These are phyloP conservation scores for Pichia nanzhaoensis DNA, from an alignment of 805 yeast genomes.

Conservation along the genomic window DNA sequence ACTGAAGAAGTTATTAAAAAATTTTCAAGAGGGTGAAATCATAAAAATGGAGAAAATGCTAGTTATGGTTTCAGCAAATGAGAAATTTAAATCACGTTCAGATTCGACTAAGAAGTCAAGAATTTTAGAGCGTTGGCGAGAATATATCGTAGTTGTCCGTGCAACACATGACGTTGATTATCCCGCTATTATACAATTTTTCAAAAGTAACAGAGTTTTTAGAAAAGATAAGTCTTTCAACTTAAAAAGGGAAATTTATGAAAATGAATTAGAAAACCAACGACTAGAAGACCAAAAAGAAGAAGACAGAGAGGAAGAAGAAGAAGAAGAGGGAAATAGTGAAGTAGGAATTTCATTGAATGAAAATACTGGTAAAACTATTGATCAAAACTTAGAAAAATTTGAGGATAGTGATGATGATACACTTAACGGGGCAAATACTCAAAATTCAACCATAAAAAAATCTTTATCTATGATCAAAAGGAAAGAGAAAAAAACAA, in stretches of 20 bases:
- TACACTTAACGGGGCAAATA: neutral
- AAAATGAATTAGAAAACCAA: conserved; percentile 4
- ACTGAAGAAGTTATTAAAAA: conserved; percentile 26
- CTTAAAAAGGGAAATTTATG: neutral
- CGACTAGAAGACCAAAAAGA: neutral
- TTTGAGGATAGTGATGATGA: neutral
- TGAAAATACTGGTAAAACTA: neutral
- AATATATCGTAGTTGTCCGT: conserved; percentile 65
- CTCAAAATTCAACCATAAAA: neutral
- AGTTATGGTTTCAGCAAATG: conserved; percentile 43
- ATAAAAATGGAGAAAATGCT: conserved; percentile 63
- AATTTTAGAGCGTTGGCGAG: conserved; percentile 70
- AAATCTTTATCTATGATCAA: neutral
- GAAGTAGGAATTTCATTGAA: neutral
- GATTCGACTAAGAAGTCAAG: conserved; percentile 33
- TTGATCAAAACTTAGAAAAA: neutral
- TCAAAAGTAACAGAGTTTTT: conserved; percentile 37
- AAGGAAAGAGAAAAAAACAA: neutral
- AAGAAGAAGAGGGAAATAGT: neutral
- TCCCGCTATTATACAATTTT: conserved; percentile 62
- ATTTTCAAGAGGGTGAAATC: conserved; percentile 50
- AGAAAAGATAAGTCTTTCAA: conserved; percentile 12
- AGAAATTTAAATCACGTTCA: conserved; percentile 7
- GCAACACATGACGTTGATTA: conserved; percentile 43
- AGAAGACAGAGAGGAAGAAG: neutral